Evolutionary conservation across 148 eudicot species (phyloP), one percentile per base, ranked within the genome.

Genomic region (Rhododendron vialii): DNA sequence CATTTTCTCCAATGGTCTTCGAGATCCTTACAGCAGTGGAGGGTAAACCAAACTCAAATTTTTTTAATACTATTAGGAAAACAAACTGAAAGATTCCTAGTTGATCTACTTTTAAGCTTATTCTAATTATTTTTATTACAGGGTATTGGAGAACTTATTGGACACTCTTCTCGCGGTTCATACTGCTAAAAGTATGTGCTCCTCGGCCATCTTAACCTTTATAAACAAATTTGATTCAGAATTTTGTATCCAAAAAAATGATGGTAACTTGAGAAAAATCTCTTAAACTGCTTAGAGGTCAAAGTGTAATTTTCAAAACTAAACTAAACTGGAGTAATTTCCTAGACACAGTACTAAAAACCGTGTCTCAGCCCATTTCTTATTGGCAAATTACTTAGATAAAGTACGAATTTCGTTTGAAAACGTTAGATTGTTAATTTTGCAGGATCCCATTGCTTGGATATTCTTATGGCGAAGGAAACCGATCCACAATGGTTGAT

Each of bases 361-460:
- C 5, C 1, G 10, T 63, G 71, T 24, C 71, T 63, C 30, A 63
- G 12, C 30, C 10, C 69, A 63, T 63, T 24, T 63, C 69, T 63
- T 24, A 9, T 41, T 41, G 10, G 26, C 12, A 24, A 63, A 24
- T 63, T 24, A 41, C 1, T 5, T 41, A 41, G 30, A 41, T 5
- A 41, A 41, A 41, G 43, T 41, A 15, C 7, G 6, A 22, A 61
- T 61, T 22, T 22, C 1, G 28, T 8, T 24, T 65, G 73, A 65
- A 65, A 65, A 10, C 14, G 22, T 7, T 2, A 83, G 18, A 67
- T 43, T 69, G 69, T 17, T 41, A 15, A 57, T 87, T 82, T 78
- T 90, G 75, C 85, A 92, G 94, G 94, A 81, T 88, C 93, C 14
- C 94, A 92, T 88, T 90, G 93, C 53, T 43, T 91, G 87, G 94